Evolutionary conservation across 805 yeast genomes (phyloP).

Genomic region (Cyberlindnera mississippiensis): DNA sequence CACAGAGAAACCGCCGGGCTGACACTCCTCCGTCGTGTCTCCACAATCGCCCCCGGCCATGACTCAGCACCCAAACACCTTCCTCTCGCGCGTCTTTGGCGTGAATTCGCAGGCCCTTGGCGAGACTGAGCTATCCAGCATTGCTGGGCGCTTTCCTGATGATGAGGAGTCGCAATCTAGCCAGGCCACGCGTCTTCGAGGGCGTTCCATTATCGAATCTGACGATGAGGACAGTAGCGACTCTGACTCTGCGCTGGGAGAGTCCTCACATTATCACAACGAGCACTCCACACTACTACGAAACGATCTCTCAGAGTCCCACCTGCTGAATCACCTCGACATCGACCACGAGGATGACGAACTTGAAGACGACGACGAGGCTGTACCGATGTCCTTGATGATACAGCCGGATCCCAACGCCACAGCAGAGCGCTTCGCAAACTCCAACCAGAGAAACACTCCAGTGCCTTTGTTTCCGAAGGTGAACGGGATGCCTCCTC

Average conservation of each 20-base stretch:
- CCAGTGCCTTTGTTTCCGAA: background rate
- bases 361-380: constrained; percentile 26
- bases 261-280: background rate
- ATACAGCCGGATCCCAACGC: constrained; percentile 11
- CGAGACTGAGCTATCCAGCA: constrained; percentile 22
- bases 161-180: constrained; percentile 13
- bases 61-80: constrained; percentile 21
- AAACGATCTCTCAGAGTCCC: constrained; percentile 12
- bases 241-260: constrained; percentile 13
- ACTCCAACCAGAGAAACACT: background rate
- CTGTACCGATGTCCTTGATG: constrained; percentile 22
- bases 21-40: background rate
- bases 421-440: too few species aligned
- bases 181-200: constrained; percentile 4
- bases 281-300: constrained; percentile 9
- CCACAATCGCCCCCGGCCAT: background rate
- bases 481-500: background rate
- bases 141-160: constrained; percentile 11
- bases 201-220: constrained; percentile 24
- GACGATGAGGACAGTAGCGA: constrained; percentile 19
- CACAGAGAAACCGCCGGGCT: too few species aligned
- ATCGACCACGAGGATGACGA: constrained; percentile 18
- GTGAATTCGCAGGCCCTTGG: constrained; percentile 29
- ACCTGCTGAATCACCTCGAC: constrained; percentile 9
- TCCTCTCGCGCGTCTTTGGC: constrained; percentile 63